Evolutionary conservation across 352 stramenopile species (phyloP).

Genomic region (Thalassiosira delicatula): DNA sequence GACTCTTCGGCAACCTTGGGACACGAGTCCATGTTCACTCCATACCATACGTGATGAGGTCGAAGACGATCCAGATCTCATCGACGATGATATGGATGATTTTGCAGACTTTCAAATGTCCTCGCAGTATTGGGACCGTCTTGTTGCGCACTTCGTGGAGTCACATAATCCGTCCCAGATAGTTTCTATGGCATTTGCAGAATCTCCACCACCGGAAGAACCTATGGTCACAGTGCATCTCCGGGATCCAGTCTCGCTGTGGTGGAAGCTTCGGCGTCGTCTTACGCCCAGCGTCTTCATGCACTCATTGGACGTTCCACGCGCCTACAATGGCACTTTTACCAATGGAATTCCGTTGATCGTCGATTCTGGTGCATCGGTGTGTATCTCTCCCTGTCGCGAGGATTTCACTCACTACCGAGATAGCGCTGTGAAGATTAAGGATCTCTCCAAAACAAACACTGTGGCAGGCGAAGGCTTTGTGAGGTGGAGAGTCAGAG

Average conservation of each 20-base stretch:
- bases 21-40: neutral
- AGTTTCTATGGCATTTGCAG: too few relatives aligned
- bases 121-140: neutral
- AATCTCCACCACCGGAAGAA: too few relatives aligned
- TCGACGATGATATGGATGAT: too few relatives aligned
- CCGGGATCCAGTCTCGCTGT: too few relatives aligned
- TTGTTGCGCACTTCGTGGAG: neutral
- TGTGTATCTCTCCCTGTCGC: constrained; percentile 24
- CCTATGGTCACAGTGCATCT: too few relatives aligned
- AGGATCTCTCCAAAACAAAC: constrained; percentile 15
- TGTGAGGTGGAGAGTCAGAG: constrained; percentile 15
- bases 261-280: too few relatives aligned
- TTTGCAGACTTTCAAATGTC: too few relatives aligned
- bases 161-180: constrained; percentile 1
- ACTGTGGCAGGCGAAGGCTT: constrained; percentile 21
- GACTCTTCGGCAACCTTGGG: neutral
- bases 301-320: neutral
- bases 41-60: neutral
- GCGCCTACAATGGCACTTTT: neutral
- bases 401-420: constrained; percentile 28
- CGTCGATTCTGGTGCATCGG: constrained; percentile 25
- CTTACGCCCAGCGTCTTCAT: too few relatives aligned
- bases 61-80: too few relatives aligned
- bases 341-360: constrained; percentile 10
- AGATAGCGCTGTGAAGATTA: constrained; percentile 1